These are phyloP conservation scores for Cicer cuneatum DNA, from an alignment of 306 rosid species.

Conservation along the genomic window DNA sequence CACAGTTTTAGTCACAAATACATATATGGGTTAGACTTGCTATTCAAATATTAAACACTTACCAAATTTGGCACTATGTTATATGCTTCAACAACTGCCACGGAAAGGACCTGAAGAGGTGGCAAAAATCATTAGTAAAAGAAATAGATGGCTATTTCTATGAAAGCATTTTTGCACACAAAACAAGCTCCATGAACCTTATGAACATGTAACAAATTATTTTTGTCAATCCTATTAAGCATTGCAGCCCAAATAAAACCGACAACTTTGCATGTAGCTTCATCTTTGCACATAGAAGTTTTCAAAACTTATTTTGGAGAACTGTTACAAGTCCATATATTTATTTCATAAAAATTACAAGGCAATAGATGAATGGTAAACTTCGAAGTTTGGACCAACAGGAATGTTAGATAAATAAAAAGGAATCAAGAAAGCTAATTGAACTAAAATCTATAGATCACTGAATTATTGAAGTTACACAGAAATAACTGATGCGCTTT, in stretches of 20 bases:
- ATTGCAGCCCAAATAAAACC: background rate
- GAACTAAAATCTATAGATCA: constrained; percentile 1
- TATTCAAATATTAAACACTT: constrained; percentile 45
- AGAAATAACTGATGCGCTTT: background rate
- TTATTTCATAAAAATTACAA: background rate
- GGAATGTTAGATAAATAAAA: background rate
- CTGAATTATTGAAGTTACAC: background rate
- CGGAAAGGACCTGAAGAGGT: constrained; percentile 63
- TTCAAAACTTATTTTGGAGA: constrained; percentile 8
- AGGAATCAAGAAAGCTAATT: constrained; percentile 3
- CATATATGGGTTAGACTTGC: constrained; percentile 9
- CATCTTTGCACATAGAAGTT: background rate
- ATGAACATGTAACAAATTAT: constrained; percentile 13
- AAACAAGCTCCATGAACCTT: constrained; percentile 15
- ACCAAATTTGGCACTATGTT: constrained; percentile 85
- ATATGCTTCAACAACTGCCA: constrained; percentile 76
- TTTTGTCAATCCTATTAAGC: background rate
- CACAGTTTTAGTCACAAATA: constrained; percentile 17
- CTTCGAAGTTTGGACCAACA: constrained; percentile 8
- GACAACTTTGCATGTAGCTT: background rate
- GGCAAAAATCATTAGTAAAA: constrained; percentile 27
- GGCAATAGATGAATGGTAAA: background rate
- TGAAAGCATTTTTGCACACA: constrained; percentile 12
- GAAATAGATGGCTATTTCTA: constrained; percentile 11
- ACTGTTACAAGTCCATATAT: background rate